Conservation (phyloP, 345 rosid species). For the Cardamine chenopodiifolia region DNA sequence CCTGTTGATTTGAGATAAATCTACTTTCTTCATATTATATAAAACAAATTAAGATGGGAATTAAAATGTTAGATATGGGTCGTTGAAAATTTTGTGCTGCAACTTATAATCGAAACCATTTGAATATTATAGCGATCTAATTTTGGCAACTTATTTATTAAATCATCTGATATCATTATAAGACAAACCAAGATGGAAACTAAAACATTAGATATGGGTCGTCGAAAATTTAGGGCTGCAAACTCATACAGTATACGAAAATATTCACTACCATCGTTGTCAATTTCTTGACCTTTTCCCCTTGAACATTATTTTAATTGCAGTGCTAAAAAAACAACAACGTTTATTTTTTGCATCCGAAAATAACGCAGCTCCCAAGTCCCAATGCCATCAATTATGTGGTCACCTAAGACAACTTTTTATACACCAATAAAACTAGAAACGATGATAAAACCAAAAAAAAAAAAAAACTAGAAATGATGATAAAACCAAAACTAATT, state of each 20-base stretch:
- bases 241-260: background rate
- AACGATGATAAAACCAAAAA: background rate
- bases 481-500: background rate
- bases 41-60: background rate
- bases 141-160: background rate
- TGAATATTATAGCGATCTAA: background rate
- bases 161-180: background rate
- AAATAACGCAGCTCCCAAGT: slow-evolving; percentile 34
- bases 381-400: slow-evolving; percentile 32
- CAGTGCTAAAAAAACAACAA: background rate
- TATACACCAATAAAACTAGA: slow-evolving; percentile 5
- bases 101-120: background rate
- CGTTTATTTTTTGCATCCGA: background rate
- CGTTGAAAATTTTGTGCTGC: background rate
- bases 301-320: background rate
- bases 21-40: slow-evolving; percentile 12
- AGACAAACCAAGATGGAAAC: slow-evolving; percentile 2
- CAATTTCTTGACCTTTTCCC: background rate
- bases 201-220: slow-evolving; percentile 8
- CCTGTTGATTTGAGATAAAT: slow-evolving; percentile 33
- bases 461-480: background rate
- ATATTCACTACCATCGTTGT: slow-evolving; percentile 18
- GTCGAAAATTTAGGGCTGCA: background rate
- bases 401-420: slow-evolving; percentile 33
- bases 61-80: slow-evolving; percentile 18